Percentiles rank a stretch among this genome's conserved stretches.
Evolutionary conservation across 1,284 basidiomycete species (phyloP).

Genomic region (Cryptococcus sp.): DNA sequence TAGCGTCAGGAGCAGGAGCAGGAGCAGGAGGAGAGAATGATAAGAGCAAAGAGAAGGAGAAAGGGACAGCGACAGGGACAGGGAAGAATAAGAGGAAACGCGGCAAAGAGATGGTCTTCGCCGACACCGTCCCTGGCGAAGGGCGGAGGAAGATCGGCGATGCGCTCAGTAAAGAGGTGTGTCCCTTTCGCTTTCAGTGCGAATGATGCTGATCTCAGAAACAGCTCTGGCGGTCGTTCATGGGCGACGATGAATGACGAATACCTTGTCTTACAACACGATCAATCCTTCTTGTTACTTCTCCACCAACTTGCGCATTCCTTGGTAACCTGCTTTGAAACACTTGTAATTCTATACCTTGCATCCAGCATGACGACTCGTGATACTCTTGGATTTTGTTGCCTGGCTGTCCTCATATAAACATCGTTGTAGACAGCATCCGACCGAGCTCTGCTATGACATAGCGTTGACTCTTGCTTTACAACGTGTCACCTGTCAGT

Average conservation of each 20-base stretch:
- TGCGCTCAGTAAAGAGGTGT: constrained; percentile 54
- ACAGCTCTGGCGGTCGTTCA: constrained; percentile 24
- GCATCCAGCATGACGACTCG: neutral
- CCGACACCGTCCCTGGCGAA: constrained; percentile 48
- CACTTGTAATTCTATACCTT: constrained; percentile 1
- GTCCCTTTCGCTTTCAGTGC: constrained; percentile 6
- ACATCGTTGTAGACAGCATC: no score
- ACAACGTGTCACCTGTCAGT: no score
- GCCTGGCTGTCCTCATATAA: no score
- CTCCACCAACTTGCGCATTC: no score
- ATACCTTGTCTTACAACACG: no score
- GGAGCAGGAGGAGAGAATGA: constrained; percentile 1
- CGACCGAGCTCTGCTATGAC: no score
- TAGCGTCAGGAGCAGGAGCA: neutral
- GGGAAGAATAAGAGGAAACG: constrained; percentile 28
- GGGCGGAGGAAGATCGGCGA: constrained; percentile 54
- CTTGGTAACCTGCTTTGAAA: neutral
- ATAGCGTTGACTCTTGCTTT: no score
- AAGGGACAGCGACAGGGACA: constrained; percentile 1
- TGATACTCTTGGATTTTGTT: no score
- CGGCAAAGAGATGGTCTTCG: constrained; percentile 46
- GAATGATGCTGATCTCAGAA: no score
- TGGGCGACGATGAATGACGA: constrained; percentile 8
- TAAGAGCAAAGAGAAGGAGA: neutral
- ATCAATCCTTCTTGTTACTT: no score